Base-by-base conservation (phyloP, 2,329 filamentous ascomycete species). In the Bipolaris gigantea region DNA sequence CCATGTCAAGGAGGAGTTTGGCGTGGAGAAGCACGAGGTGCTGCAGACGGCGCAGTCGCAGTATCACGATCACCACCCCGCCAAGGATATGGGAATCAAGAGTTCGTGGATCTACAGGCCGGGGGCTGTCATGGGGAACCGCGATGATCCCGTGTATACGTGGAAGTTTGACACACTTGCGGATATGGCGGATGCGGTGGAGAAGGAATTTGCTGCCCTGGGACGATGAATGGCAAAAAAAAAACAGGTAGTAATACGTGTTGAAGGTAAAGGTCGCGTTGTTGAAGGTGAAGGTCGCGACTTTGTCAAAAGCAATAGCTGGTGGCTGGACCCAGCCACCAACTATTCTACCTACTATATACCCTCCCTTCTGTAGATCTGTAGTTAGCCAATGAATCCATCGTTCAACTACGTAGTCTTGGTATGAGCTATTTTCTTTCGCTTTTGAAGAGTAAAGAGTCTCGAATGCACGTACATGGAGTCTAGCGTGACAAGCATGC, bases 1-100 rank as follows among this genome's bases (percentile, higher is more conserved):
- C 13, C 76, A 80, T 32, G 80, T 83, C 16, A 73, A 81, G 63
- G 62, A 71, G 3, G 80, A 84, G 5, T 81, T 88, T 47, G 85
- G 81, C 0, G 69, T 89, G 0, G 77, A 80, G 27, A 84, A 82
- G 60, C 74, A 75, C 0, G 76, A 85, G 56, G 76, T 91, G 40
- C 66, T 90, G 59, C 87, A 89, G 67, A 87, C 88, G 0, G 89
- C 88, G 48, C 82, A 88, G 72, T 87, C 85, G 57, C 73, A 89
- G 69, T 80, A 78, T 34, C 83, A 87, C 59, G 89, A 91, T 63
- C 87, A 90, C 71, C 79, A 82, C 4, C 85, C 89, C 0, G 85
- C 85, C 3, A 83, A 82, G 72, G 70, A 83, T 65, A 63, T 85
- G 16, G 86, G 84, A 1, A 67, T 90, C 34, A 79, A 77, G 60